Percentiles rank a stretch among this genome's conserved stretches.
phyloP scores from a whole-genome alignment of 306 rosid species.

The Fragaria ananassa region DNA sequence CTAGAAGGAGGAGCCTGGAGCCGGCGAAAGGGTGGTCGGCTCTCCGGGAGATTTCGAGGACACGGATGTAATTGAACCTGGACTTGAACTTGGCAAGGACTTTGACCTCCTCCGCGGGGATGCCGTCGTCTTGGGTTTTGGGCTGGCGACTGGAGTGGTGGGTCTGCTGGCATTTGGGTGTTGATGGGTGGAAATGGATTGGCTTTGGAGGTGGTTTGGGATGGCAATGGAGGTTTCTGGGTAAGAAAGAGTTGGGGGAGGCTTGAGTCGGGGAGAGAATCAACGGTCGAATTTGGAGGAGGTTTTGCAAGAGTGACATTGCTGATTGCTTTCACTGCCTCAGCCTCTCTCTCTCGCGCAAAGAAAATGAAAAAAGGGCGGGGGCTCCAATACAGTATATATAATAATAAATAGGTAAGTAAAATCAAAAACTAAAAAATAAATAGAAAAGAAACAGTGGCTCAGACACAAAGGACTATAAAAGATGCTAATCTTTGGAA shows the following conservation, averaged over 20 bases:
- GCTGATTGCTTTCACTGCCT: not conserved
- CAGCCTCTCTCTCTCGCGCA: not conserved
- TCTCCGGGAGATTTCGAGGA: slow-evolving; percentile 67
- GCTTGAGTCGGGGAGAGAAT: slow-evolving; percentile 22
- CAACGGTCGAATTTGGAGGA: slow-evolving; percentile 32
- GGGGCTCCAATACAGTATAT: too few relatives aligned
- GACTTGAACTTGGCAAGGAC: slow-evolving; percentile 70
- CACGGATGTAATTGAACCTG: slow-evolving; percentile 72
- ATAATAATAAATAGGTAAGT: not conserved
- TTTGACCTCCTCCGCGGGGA: slow-evolving; percentile 61
- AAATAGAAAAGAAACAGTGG: not conserved
- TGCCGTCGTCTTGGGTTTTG: slow-evolving; percentile 58
- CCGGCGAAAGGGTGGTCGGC: slow-evolving; percentile 88
- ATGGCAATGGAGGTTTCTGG: slow-evolving; percentile 18
- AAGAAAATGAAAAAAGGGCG: not conserved
- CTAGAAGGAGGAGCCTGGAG: slow-evolving; percentile 80
- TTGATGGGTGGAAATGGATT: slow-evolving; percentile 9
- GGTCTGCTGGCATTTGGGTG: slow-evolving; percentile 40
- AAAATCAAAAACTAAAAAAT: not conserved
- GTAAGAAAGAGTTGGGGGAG: not conserved
- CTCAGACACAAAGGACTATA: not conserved
- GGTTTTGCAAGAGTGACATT: slow-evolving; percentile 30
- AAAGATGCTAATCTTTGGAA: not conserved
- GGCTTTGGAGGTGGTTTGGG: slow-evolving; percentile 1
- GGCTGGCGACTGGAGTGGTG: slow-evolving; percentile 19